Conservation (phyloP, 2,329 filamentous ascomycete species). For the Biscogniauxia sp. region DNA sequence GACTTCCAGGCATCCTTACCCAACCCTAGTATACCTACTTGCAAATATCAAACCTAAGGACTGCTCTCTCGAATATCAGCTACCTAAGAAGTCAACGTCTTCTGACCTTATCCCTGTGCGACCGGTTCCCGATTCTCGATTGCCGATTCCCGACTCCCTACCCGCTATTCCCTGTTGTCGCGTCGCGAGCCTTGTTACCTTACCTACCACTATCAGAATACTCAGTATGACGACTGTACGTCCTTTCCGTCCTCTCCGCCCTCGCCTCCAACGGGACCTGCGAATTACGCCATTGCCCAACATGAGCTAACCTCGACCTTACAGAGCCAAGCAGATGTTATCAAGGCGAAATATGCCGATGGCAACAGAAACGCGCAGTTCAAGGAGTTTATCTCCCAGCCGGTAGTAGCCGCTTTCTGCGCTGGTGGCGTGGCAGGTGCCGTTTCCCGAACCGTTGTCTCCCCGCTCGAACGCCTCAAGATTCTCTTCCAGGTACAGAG, state of each 20-base stretch:
- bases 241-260: slow-evolving; percentile 24
- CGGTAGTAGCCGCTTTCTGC: slow-evolving; percentile 86
- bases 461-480: slow-evolving; percentile 91
- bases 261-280: slow-evolving; percentile 1
- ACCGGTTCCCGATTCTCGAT: slow-evolving; percentile 7
- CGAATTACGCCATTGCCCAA: slow-evolving; percentile 6
- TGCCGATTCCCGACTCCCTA: slow-evolving; percentile 4
- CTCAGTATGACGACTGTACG: slow-evolving; percentile 40
- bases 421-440: slow-evolving; percentile 92
- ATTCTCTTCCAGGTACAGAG: slow-evolving; percentile 98
- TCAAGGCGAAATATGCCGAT: slow-evolving; percentile 31
- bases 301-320: slow-evolving; percentile 15
- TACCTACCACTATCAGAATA: slow-evolving; percentile 11
- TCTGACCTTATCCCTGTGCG: slow-evolving; percentile 16
- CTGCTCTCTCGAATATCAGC: slow-evolving; percentile 8
- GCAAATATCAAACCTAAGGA: slow-evolving; percentile 3
- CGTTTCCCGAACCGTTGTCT: slow-evolving; percentile 96
- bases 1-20: slow-evolving; percentile 4
- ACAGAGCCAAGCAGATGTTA: slow-evolving; percentile 26
- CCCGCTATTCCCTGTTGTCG: slow-evolving; percentile 4
- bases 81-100: slow-evolving; percentile 12
- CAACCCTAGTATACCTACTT: background rate
- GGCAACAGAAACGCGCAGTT: slow-evolving; percentile 34
- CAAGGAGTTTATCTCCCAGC: slow-evolving; percentile 65
- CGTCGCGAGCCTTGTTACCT: slow-evolving; percentile 10